Base-by-base conservation (phyloP, 1,284 basidiomycete genomes). In the Rhodotorula sp. region DNA sequence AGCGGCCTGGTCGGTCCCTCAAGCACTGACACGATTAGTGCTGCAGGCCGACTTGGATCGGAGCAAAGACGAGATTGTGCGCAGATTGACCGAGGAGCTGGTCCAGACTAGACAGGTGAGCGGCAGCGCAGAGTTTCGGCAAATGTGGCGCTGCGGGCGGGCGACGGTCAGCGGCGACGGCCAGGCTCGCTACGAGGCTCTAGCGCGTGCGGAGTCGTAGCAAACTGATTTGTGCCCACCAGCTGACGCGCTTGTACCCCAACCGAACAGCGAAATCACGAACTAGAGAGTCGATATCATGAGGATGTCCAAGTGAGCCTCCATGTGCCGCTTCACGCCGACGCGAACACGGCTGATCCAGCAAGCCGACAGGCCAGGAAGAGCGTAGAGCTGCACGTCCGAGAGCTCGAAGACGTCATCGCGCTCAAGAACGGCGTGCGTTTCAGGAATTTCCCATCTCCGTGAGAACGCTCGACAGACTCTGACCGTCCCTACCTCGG, bases 371-470 rank as follows among this genome's bases (percentile, higher is more conserved):
- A 71, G 67, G 67, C 58, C 7, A 51, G 59, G 2, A 65, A 64
- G 44, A 60, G 44, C 1, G 71, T 68, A 6, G 62, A 64, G 22
- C 29, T 65, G 12, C 62, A 66, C 18, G 42, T 60, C 14, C 59
- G 62, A 26, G 68, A 73, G n/a, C 44, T 70, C n/a, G 68, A 70
- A 46, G 71, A 73, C 33, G 46, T 62, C 15, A 26, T 70, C 0
- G 60, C 60, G 20, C 44, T 70, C 37, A 68, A 64, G 51, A 60
- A 68, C 22, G 48, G 62, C n/a, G 69, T 71, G 26, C 42, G 61
- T 48, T 17, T 17, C 33, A 26, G 24, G n/a, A n/a, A 8, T 56
- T 12, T 26, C 24, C 3, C 18, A 26, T 56, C 54, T 6, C 26
- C 8, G 33, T 12, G 17, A 26, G 18, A 26, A 14, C 12, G 10